Percentiles rank a stretch among this genome's conserved stretches.
phyloP scores from a whole-genome alignment of 805 yeast species.

The Brettanomyces custersianus region DNA sequence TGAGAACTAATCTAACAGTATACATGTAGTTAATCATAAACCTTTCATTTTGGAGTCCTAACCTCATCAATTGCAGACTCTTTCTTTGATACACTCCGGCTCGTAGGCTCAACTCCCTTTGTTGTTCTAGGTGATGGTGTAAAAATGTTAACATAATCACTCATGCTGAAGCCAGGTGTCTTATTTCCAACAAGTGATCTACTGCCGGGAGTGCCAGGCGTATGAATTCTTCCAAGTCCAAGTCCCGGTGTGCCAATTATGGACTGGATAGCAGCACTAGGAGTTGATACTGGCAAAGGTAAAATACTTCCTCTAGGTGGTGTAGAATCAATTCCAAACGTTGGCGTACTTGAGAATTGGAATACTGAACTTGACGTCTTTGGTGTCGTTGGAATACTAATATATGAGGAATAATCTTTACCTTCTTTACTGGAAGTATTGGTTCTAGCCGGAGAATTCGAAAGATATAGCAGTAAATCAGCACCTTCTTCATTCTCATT shows the following conservation, averaged over 20 bases:
- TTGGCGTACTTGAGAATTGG: conserved; percentile 12
- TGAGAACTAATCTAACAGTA: neutral
- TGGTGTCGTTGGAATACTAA: conserved; percentile 23
- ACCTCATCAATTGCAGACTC: too few relatives aligned
- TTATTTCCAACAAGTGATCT: conserved; percentile 12
- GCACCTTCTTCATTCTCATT: conserved; percentile 56
- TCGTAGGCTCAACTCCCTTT: neutral
- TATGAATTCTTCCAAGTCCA: conserved; percentile 13
- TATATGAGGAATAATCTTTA: conserved; percentile 6
- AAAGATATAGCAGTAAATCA: conserved; percentile 68
- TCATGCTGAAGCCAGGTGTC: conserved; percentile 72
- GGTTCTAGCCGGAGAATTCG: conserved; percentile 58
- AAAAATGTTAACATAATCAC: conserved; percentile 71
- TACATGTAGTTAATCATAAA: too few relatives aligned
- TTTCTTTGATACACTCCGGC: neutral
- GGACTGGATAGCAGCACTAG: conserved; percentile 8
- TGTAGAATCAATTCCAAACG: conserved; percentile 16
- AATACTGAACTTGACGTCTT: conserved; percentile 14
- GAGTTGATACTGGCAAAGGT: conserved; percentile 15
- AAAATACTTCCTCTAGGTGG: conserved; percentile 15
- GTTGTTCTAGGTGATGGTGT: conserved; percentile 55
- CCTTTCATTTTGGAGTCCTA: too few relatives aligned
- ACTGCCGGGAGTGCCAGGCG: conserved; percentile 25
- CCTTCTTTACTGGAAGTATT: conserved; percentile 23
- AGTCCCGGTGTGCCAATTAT: conserved; percentile 12